Conservation (phyloP, 2,329 filamentous ascomycete species). For the Eutypella sp. region DNA sequence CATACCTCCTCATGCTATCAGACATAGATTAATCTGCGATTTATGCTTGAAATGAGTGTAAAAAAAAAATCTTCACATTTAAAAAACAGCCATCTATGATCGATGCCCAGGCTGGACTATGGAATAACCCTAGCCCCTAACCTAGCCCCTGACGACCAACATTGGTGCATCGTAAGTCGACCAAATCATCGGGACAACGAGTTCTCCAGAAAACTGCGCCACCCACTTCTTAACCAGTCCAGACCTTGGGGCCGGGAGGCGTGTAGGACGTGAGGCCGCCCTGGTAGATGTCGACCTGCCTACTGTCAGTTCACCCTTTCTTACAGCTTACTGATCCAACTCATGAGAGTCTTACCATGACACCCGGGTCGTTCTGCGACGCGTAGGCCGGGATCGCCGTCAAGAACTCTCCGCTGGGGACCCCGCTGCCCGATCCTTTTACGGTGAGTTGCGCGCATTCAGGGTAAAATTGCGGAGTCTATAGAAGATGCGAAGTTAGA, state of each 20-base stretch:
- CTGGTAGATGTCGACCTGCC: conserved; percentile 42
- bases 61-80: too few relatives aligned
- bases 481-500: too few relatives aligned
- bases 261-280: conserved; percentile 41
- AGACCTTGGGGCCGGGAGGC: conserved; percentile 42
- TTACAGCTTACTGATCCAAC: not conserved
- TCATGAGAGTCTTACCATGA: conserved; percentile 32
- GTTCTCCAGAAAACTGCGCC: not conserved
- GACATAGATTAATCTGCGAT: too few relatives aligned
- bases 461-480: conserved; percentile 47
- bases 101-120: too few relatives aligned
- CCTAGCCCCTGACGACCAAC: too few relatives aligned
- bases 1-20: too few relatives aligned
- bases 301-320: conserved; percentile 5
- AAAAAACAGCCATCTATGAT: too few relatives aligned
- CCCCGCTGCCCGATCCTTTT: conserved; percentile 40
- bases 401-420: conserved; percentile 35
- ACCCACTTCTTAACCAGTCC: conserved; percentile 33
- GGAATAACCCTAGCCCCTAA: too few relatives aligned
- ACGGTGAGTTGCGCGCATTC: conserved; percentile 52
- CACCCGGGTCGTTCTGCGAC: conserved; percentile 41
- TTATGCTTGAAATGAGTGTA: too few relatives aligned
- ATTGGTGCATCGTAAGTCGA: too few relatives aligned
- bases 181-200: too few relatives aligned
- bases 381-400: conserved; percentile 41